Conservation (phyloP, 345 rosid species). For the Gossypium herbaceum region DNA sequence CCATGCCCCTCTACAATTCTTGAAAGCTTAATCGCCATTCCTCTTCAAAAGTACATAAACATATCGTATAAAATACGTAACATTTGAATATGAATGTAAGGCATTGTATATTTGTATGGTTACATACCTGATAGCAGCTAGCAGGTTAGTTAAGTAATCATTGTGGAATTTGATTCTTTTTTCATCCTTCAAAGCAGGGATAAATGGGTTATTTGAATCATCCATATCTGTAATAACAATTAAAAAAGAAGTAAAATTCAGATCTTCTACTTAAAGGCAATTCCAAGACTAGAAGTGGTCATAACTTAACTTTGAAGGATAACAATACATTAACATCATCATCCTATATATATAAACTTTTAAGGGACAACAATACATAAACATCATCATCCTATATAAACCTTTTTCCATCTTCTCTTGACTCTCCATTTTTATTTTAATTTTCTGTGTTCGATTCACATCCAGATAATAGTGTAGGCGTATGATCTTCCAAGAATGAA, state of each 20-base stretch:
- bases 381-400: no score
- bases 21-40: background rate
- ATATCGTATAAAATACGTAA: background rate
- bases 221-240: conserved; percentile 72
- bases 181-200: conserved; percentile 60
- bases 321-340: no score
- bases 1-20: no score
- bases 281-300: background rate
- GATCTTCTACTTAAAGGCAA: background rate
- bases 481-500: no score
- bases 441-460: no score
- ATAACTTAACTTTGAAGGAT: no score
- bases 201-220: conserved; percentile 52
- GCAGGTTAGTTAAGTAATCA: conserved; percentile 76
- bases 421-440: no score
- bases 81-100: background rate
- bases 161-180: conserved; percentile 79
- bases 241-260: background rate
- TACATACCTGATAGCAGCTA: conserved; percentile 63
- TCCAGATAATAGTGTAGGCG: no score
- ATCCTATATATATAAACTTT: no score
- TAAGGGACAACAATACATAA: no score
- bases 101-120: no score
- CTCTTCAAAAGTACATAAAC: background rate
- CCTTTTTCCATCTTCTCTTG: no score